Conservation (phyloP, 129 eudicot genomes). For the Flaveria linearis region DNA sequence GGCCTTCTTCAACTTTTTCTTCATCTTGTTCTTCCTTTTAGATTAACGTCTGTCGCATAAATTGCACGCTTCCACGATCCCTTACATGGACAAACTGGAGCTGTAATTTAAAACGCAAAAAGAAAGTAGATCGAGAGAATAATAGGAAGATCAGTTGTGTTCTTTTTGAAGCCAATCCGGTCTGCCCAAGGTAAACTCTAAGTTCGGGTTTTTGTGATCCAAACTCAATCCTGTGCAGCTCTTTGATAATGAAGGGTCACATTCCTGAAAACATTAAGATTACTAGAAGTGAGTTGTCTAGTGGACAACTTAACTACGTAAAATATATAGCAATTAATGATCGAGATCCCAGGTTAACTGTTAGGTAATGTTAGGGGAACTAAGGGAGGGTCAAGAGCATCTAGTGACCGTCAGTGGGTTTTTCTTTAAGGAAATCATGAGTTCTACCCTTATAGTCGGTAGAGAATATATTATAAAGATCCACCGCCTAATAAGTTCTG, state of each 20-base stretch:
- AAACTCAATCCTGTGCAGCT: slow-evolving; percentile 42
- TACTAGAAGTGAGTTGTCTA: neutral
- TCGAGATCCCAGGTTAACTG: neutral
- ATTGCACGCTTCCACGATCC: slow-evolving; percentile 25
- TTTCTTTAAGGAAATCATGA: too few relatives aligned
- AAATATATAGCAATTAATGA: neutral
- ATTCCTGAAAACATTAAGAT: slow-evolving; percentile 49
- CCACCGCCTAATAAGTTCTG: too few relatives aligned
- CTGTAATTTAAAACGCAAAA: slow-evolving; percentile 15
- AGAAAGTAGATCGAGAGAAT: neutral
- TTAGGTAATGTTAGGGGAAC: too few relatives aligned
- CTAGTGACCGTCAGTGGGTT: too few relatives aligned
- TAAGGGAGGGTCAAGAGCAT: too few relatives aligned
- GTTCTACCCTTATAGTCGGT: too few relatives aligned
- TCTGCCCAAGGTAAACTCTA: slow-evolving; percentile 84
- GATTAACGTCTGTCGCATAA: slow-evolving; percentile 17
- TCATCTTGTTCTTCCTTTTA: slow-evolving; percentile 34
- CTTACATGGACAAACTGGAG: slow-evolving; percentile 19
- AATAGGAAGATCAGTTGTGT: slow-evolving; percentile 31
- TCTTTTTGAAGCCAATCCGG: slow-evolving; percentile 58
- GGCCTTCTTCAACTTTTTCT: slow-evolving; percentile 36
- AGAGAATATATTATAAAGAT: too few relatives aligned
- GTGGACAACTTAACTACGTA: neutral
- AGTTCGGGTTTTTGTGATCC: slow-evolving; percentile 63
- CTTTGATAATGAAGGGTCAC: slow-evolving; percentile 43